Conservation (phyloP, 2,329 filamentous ascomycete species). For the Xylariales sp. region DNA sequence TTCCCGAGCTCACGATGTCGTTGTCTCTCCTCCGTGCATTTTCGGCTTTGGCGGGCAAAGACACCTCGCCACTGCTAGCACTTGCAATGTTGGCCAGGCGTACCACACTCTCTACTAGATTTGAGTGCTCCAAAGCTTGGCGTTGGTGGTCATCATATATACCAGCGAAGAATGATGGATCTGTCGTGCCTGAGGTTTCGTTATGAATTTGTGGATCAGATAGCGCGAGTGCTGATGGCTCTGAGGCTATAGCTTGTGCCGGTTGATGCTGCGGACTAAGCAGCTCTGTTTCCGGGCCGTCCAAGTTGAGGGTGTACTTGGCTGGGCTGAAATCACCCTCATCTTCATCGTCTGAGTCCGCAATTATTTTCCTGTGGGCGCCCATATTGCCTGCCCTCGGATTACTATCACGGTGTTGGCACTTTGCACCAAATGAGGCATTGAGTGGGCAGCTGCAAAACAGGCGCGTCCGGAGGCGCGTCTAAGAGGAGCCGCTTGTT, state of each 20-base stretch:
- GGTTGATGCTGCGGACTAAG: constrained; percentile 19
- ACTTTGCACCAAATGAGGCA: too few species aligned
- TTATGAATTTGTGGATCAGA: constrained; percentile 6
- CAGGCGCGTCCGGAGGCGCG: too few species aligned
- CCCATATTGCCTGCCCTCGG: too few species aligned
- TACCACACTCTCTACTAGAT: constrained; percentile 26
- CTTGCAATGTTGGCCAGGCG: constrained; percentile 26
- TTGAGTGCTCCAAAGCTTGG: constrained; percentile 20
- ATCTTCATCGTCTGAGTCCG: constrained; percentile 29
- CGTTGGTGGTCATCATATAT: constrained; percentile 20
- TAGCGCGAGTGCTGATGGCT: neutral
- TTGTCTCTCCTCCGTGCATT: constrained; percentile 9
- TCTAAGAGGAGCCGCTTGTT: too few species aligned
- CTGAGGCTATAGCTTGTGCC: constrained; percentile 9
- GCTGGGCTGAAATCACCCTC: constrained; percentile 13
- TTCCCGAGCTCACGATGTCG: constrained; percentile 19
- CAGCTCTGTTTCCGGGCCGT: constrained; percentile 21
- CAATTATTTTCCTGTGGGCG: constrained; percentile 22
- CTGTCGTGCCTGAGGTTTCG: constrained; percentile 17
- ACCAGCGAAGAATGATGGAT: constrained; percentile 22
- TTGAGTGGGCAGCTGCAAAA: too few species aligned
- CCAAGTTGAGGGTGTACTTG: constrained; percentile 9
- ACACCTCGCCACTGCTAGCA: constrained; percentile 22
- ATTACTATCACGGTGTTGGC: too few species aligned
- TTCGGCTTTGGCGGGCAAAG: constrained; percentile 17